Percentiles rank a stretch among this genome's conserved stretches.
These are phyloP conservation scores for Diophrys appendiculata DNA, from an alignment of 73 alveolate species.

Conservation along the genomic window DNA sequence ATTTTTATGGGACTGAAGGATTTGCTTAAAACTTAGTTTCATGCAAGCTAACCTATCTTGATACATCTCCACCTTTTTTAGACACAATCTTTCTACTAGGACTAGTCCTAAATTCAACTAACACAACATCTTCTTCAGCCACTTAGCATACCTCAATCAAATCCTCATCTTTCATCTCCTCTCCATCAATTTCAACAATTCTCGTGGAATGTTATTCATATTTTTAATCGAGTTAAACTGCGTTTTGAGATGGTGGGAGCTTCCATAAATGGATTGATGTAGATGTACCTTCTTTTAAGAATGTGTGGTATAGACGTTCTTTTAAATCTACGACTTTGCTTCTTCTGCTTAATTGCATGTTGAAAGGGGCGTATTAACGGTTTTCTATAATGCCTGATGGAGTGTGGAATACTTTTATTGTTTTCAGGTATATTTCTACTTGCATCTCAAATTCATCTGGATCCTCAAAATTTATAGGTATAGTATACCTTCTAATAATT, in stretches of 20 bases:
- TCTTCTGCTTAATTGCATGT: not conserved
- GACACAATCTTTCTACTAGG: not conserved
- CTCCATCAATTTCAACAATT: not conserved
- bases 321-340: not conserved
- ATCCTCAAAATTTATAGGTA: not conserved
- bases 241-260: too few species aligned
- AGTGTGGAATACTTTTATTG: not conserved
- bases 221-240: not conserved
- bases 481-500: not conserved
- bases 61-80: not conserved
- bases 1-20: too few species aligned
- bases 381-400: not conserved
- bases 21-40: not conserved
- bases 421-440: not conserved
- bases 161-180: not conserved
- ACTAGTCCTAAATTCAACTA: not conserved
- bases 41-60: not conserved
- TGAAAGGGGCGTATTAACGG: not conserved
- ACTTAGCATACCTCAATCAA: not conserved
- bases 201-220: not conserved
- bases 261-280: too few species aligned
- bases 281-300: not conserved
- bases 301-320: not conserved
- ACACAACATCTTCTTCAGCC: not conserved
- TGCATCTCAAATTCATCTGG: not conserved